Evolutionary conservation across 2,329 filamentous ascomycete genomes (phyloP).

Genomic region (Colletotrichum lupini): DNA sequence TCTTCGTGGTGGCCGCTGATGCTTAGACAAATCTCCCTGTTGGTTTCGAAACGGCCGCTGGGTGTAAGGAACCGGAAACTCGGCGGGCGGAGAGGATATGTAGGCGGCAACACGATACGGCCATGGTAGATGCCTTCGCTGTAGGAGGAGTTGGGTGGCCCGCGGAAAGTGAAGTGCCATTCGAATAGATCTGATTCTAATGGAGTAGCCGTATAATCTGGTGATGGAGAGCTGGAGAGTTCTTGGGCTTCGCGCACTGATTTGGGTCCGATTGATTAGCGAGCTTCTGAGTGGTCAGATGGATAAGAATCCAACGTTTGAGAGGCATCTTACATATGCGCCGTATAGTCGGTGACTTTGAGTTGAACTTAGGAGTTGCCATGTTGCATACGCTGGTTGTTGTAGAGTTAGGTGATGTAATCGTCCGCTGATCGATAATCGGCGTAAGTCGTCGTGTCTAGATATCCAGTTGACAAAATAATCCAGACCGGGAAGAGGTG

Average conservation of each 20-base stretch:
- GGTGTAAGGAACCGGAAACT: slow-evolving; percentile 97
- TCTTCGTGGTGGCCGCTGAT: slow-evolving; percentile 98
- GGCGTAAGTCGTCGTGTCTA: not conserved
- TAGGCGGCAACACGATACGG: slow-evolving; percentile 88
- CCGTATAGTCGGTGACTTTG: slow-evolving; percentile 85
- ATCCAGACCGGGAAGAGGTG: not conserved
- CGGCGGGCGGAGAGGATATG: slow-evolving; percentile 91
- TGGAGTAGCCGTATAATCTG: slow-evolving; percentile 87
- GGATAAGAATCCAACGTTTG: not conserved
- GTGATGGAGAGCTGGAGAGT: slow-evolving; percentile 80
- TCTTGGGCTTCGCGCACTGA: slow-evolving; percentile 91
- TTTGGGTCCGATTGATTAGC: not conserved
- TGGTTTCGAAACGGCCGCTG: slow-evolving; percentile 92
- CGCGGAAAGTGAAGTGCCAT: slow-evolving; percentile 98
- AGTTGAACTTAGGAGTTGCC: slow-evolving; percentile 67
- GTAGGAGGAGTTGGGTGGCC: slow-evolving; percentile 85
- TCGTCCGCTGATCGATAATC: not conserved
- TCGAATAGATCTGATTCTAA: slow-evolving; percentile 93
- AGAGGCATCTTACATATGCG: slow-evolving; percentile 73
- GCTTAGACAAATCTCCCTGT: slow-evolving; percentile 94
- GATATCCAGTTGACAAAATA: not conserved
- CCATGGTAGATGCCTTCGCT: slow-evolving; percentile 91
- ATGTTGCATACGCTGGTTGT: slow-evolving; percentile 43
- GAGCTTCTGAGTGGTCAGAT: not conserved
- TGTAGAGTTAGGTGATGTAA: slow-evolving; percentile 1